Base-by-base conservation (phyloP, 345 rosid species). In the Carallia brachiata region DNA sequence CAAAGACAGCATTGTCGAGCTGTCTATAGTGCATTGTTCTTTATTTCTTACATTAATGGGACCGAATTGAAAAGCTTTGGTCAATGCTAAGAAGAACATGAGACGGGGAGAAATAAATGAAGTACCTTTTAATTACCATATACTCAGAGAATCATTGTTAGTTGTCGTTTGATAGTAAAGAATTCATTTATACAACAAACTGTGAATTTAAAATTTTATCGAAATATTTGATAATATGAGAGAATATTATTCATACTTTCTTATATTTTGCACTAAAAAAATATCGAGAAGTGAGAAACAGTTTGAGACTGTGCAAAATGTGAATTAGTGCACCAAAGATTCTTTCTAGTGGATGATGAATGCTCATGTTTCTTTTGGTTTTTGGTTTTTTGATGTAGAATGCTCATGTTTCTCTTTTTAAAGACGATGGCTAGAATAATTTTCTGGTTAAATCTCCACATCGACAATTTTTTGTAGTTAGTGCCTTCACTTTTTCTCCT, bases 1-100 rank as follows among this genome's bases (percentile, higher is more conserved):
- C 72, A 9, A 53, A 12, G 6, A 44, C 60, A 47, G 72, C 72
- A 60, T 63, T 32, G 13, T 16, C 7, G 28, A n/a, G 23, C 30
- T 64, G 31, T 16, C 27, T 64, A 16, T 16, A 13, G 34, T 12
- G 50, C 50, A 12, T 12, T 12, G 17, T 12, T 44, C 50, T 47
- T 28, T 13, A 2, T 17, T 3, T 6, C n/a, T 23, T 32, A 1
- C n/a, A n/a, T 18, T 30, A 52, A 4, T 32, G 48, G 72, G 65
- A 32, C 65, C 72, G 8, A 6, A 16, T 6, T 37, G 6, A 47
- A 48, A 50, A 4, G 16, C 17, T 10, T 44, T 32, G n/a, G 47
- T 66, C 60, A 66, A 31, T 17, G 37, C 23, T 28, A 12, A 3
- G 50, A 44, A 10, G 34, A 27, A 8, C 60, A 27, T 6, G 36